Evolutionary conservation across 768 basidiomycete species (phyloP).

Genomic region (Amanita subjunquillea): DNA sequence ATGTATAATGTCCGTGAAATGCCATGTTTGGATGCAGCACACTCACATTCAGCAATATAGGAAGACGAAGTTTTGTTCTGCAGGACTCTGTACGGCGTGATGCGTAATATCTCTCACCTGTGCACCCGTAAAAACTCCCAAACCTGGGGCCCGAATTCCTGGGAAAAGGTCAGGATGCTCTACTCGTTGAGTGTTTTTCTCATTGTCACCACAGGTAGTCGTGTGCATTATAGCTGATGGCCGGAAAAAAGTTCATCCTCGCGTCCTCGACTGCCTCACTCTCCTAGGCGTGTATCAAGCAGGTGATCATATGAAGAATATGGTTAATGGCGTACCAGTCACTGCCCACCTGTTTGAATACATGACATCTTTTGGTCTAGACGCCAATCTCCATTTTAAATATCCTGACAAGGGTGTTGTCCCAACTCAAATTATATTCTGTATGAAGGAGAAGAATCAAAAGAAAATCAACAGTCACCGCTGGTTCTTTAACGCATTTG

Average conservation of each 20-base stretch:
- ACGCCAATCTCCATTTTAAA: slow-evolving; percentile 71
- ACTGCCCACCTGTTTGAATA: slow-evolving; percentile 72
- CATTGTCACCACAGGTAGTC: slow-evolving; percentile 47
- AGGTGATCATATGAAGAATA: slow-evolving; percentile 37
- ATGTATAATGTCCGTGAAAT: slow-evolving; percentile 78
- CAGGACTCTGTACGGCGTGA: slow-evolving; percentile 90
- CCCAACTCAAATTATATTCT: slow-evolving; percentile 90
- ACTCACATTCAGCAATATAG: slow-evolving; percentile 22
- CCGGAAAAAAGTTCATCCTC: slow-evolving; percentile 70
- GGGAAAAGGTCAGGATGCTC: slow-evolving; percentile 67
- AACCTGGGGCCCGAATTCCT: slow-evolving; percentile 93
- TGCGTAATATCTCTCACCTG: slow-evolving; percentile 75
- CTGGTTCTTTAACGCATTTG: slow-evolving; percentile 97
- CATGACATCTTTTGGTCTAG: slow-evolving; percentile 71
- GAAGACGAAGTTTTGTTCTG: slow-evolving; percentile 88
- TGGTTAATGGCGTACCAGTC: slow-evolving; percentile 48
- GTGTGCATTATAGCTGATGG: slow-evolving; percentile 91
- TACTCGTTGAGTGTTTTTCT: background rate
- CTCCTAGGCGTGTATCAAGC: slow-evolving; percentile 88
- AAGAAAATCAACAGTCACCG: slow-evolving; percentile 96
- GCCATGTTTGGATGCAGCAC: background rate
- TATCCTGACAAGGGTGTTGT: slow-evolving; percentile 91
- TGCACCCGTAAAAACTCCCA: slow-evolving; percentile 83
- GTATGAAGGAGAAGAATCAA: slow-evolving; percentile 88
- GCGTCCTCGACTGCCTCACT: slow-evolving; percentile 82